Conservation (phyloP, 768 basidiomycete genomes). For the Mrakia frigida region DNA sequence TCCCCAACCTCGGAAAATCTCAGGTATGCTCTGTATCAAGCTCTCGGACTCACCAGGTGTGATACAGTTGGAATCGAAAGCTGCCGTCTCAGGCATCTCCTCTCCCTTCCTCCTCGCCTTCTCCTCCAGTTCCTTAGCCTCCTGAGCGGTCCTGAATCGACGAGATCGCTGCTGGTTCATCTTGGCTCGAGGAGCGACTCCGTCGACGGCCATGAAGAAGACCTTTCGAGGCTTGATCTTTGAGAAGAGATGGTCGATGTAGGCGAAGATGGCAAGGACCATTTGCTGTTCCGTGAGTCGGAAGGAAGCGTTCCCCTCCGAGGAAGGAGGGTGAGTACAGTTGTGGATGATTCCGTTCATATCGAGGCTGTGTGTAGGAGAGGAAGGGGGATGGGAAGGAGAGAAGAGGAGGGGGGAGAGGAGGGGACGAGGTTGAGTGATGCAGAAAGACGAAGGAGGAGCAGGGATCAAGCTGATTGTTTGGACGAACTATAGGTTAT, state of each 20-base stretch:
- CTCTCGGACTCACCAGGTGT: conserved; percentile 68
- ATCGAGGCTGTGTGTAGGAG: conserved; percentile 60
- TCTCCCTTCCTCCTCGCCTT: conserved; percentile 86
- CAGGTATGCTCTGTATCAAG: too few species aligned
- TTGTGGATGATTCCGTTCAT: conserved; percentile 67
- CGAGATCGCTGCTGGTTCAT: conserved; percentile 98
- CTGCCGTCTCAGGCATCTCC: conserved; percentile 72
- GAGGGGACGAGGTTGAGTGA: too few species aligned
- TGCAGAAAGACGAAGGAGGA: not conserved
- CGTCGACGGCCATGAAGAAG: conserved; percentile 98
- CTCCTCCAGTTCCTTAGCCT: conserved; percentile 77
- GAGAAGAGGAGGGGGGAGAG: not conserved
- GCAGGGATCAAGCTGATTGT: not conserved
- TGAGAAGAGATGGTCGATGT: conserved; percentile 91
- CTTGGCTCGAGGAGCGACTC: conserved; percentile 94
- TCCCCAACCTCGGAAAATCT: too few species aligned
- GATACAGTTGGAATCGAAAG: conserved; percentile 98
- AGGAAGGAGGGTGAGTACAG: conserved; percentile 76
- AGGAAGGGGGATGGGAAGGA: not conserved
- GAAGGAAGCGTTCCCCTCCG: conserved; percentile 93
- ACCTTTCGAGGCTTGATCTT: conserved; percentile 93
- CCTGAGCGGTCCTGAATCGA: conserved; percentile 89
- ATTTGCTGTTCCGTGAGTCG: conserved; percentile 94
- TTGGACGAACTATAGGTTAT: conserved; percentile 43
- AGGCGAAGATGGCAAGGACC: conserved; percentile 92